phyloP scores from a whole-genome alignment of 2,329 filamentous ascomycete species.

The Fusarium musae region DNA sequence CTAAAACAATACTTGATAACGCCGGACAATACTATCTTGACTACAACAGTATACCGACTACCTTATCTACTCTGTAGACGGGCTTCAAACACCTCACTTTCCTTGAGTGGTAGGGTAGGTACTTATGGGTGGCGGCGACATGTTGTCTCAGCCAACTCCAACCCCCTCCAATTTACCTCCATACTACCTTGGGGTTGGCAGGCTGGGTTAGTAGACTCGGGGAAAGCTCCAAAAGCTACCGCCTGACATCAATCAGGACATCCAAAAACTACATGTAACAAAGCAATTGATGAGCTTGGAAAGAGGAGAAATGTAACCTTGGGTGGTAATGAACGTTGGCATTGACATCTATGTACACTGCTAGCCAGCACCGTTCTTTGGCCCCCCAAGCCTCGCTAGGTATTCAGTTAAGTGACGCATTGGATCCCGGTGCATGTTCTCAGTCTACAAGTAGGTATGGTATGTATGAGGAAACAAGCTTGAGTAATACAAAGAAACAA shows the following conservation, averaged over 20 bases:
- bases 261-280: slow-evolving; percentile 11
- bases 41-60: not conserved
- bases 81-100: not conserved
- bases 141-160: slow-evolving; percentile 12
- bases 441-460: not conserved
- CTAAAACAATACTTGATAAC: not conserved
- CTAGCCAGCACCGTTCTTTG: not conserved
- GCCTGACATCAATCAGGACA: slow-evolving; percentile 11
- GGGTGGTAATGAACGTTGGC: not conserved
- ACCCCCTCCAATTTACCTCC: slow-evolving; percentile 4
- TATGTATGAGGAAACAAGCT: slow-evolving; percentile 1
- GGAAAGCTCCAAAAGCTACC: not conserved
- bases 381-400: not conserved
- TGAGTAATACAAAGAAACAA: not conserved
- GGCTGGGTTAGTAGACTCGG: not conserved
- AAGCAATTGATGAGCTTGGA: slow-evolving; percentile 3
- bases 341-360: not conserved
- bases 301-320: slow-evolving; percentile 37
- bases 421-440: not conserved
- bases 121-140: not conserved
- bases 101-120: not conserved
- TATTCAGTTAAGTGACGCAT: not conserved
- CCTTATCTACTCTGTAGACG: not conserved
- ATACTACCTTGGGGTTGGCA: not conserved
- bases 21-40: not conserved